phyloP scores from a whole-genome alignment of 148 eudicot species.

The Vaccinium vitisidaea region DNA sequence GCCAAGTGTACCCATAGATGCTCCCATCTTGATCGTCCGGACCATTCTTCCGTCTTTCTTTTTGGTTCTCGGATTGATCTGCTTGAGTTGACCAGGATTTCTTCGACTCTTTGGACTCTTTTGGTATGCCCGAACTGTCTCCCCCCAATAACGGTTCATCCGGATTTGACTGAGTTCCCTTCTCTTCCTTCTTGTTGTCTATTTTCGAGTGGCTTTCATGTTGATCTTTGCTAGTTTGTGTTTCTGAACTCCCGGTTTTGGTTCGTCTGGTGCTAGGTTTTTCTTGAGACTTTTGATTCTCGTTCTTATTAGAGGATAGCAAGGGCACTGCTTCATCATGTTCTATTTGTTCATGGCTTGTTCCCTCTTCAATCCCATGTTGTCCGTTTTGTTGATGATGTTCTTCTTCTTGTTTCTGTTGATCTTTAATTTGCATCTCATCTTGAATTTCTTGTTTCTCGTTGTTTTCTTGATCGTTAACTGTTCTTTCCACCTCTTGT shows the following conservation, averaged over 20 bases:
- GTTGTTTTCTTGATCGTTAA: not conserved
- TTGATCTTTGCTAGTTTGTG: not conserved
- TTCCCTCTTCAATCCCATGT: conserved; percentile 26
- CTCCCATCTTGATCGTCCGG: conserved; percentile 33
- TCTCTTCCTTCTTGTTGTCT: conserved; percentile 21
- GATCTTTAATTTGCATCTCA: conserved; percentile 24
- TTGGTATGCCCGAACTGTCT: conserved; percentile 57
- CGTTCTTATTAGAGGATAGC: not conserved
- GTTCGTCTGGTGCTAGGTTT: not conserved
- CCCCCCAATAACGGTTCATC: conserved; percentile 20
- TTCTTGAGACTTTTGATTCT: not conserved
- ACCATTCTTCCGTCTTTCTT: conserved; percentile 28
- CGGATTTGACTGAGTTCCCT: conserved; percentile 28
- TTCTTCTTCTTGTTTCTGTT: conserved; percentile 24
- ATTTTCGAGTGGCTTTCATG: not conserved
- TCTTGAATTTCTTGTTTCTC: conserved; percentile 10
- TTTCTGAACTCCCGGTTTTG: conserved; percentile 14
- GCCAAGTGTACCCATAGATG: conserved; percentile 40
- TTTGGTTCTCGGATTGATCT: conserved; percentile 42
- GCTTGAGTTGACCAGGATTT: conserved; percentile 45
- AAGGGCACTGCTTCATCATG: conserved; percentile 27
- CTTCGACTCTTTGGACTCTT: conserved; percentile 53
- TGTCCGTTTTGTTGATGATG: conserved; percentile 17
- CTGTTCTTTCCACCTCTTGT: conserved; percentile 14
- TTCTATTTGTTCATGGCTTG: conserved; percentile 26